phyloP scores from a whole-genome alignment of 1,284 basidiomycete genomes.

The Boletus sp. region DNA sequence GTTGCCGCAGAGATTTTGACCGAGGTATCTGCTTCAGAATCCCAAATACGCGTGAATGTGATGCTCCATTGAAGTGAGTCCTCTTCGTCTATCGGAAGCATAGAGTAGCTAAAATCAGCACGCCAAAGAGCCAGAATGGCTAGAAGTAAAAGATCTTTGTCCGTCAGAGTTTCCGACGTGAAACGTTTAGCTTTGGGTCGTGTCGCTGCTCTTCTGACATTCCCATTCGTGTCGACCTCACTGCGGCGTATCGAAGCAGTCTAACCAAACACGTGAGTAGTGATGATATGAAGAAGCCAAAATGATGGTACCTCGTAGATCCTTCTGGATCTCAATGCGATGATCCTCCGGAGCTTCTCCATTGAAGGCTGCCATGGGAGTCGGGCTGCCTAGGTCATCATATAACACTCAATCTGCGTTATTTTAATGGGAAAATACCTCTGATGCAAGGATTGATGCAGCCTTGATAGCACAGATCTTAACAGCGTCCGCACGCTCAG shows the following conservation, averaged over 20 bases:
- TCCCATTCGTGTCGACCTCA: constrained; percentile 57
- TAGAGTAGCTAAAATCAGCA: constrained; percentile 50
- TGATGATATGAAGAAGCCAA: constrained; percentile 7
- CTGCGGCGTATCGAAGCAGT: constrained; percentile 44
- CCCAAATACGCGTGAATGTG: constrained; percentile 52
- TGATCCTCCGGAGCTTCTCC: constrained; percentile 41
- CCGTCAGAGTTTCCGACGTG: constrained; percentile 54
- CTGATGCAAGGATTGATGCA: constrained; percentile 31
- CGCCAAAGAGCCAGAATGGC: constrained; percentile 66
- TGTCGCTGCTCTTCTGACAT: constrained; percentile 47
- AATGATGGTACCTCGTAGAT: constrained; percentile 50
- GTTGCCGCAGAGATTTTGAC: constrained; percentile 57
- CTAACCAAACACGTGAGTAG: constrained; percentile 32
- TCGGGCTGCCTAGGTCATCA: constrained; percentile 41
- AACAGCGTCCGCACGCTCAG: constrained; percentile 73
- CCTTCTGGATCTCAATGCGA: constrained; percentile 48
- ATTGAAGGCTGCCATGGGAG: constrained; percentile 58
- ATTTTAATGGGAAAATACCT: constrained; percentile 22
- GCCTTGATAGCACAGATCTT: constrained; percentile 78
- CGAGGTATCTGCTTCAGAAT: constrained; percentile 54
- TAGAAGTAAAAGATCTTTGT: constrained; percentile 63
- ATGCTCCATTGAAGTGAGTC: constrained; percentile 46
- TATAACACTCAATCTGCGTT: constrained; percentile 7
- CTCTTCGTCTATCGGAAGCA: constrained; percentile 27
- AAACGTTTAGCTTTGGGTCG: constrained; percentile 60